Base-by-base conservation (phyloP, 2,329 filamentous ascomycete species). In the Nothophoma quercina region DNA sequence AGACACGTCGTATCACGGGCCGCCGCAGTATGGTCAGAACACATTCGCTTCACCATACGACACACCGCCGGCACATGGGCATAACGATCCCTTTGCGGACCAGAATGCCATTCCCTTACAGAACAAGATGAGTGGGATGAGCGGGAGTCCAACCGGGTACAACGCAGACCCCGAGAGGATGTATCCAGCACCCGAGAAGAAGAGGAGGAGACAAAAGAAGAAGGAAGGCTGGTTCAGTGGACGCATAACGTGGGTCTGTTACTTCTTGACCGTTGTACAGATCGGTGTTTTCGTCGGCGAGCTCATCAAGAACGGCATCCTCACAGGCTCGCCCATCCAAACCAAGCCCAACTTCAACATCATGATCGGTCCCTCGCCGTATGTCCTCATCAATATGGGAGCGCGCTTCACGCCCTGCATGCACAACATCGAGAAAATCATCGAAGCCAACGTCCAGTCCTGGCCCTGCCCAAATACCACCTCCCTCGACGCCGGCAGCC, bases 311-410 rank as follows among this genome's bases (percentile, higher is more conserved):
- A 96, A 93, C 75, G 88, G 82, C 44, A 82, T 88, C 62, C 78
- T 93, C 23, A 97, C 93, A 1, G 89, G 89, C 46, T 88, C 88
- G 0, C 85, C 88, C 16, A 91, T 91, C 68, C 84, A 87, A 76
- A 93, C 87, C 44, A 85, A 93, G 49, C 95, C 95, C 1, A 83
- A 82, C 13, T 96, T 99, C 79, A 99, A 98, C 77, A 89, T 90
- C 52, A 96, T 99, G 91, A 96, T 99, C 68, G 95, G 95, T 0
- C 95, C 95, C 1, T 96, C 93, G 5, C 85, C 88, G 1, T 91
- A 91, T 63, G 86, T 98, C 19, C 85, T 96, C 65, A 96, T 98
- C 79, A 96, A 96, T 75, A 96, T 99, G 91, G 95, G 95, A 52
- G 91, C 93, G 32, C 88, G 95, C 56, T 99, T 90, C 71, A 85